A percentile compares a stretch with the other conserved stretches of the same genome.
These are phyloP conservation scores for Trichophyton simii DNA, from an alignment of 2,329 filamentous ascomycete genomes.

Conservation along the genomic window DNA sequence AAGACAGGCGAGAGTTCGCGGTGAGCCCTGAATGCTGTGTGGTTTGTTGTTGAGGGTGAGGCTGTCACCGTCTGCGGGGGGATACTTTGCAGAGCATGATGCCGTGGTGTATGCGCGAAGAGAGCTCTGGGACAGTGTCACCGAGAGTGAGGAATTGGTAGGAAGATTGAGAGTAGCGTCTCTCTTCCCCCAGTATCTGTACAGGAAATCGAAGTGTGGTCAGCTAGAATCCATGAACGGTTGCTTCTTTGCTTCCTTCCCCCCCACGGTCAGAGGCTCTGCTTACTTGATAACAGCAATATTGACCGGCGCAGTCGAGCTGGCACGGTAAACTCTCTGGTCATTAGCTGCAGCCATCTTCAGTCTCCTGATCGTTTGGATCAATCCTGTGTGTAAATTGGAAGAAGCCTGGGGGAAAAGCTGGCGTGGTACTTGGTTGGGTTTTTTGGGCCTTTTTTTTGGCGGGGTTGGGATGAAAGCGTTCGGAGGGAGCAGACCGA, in stretches of 20 bases:
- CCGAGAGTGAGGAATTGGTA: constrained; percentile 93
- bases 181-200: constrained; percentile 92
- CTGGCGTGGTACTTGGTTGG: neutral
- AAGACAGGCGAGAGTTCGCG: constrained; percentile 90
- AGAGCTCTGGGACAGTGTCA: constrained; percentile 87
- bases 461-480: neutral
- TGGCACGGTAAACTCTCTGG: constrained; percentile 64
- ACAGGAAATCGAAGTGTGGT: neutral
- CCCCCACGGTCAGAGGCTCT: constrained; percentile 6
- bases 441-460: neutral
- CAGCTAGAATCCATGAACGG: neutral
- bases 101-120: constrained; percentile 93
- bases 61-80: constrained; percentile 45
- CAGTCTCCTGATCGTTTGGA: neutral
- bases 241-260: neutral
- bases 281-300: constrained; percentile 90
- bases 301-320: constrained; percentile 93
- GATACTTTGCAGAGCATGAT: constrained; percentile 66
- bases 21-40: constrained; percentile 68
- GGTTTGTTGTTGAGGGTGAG: constrained; percentile 72
- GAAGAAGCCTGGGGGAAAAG: neutral
- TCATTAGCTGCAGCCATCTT: constrained; percentile 13
- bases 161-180: constrained; percentile 88
- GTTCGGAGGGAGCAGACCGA: neutral
- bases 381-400: neutral